Evolutionary conservation across 345 rosid species (phyloP), one percentile per base, ranked within the genome.

Genomic region (Citrus trifoliata): DNA sequence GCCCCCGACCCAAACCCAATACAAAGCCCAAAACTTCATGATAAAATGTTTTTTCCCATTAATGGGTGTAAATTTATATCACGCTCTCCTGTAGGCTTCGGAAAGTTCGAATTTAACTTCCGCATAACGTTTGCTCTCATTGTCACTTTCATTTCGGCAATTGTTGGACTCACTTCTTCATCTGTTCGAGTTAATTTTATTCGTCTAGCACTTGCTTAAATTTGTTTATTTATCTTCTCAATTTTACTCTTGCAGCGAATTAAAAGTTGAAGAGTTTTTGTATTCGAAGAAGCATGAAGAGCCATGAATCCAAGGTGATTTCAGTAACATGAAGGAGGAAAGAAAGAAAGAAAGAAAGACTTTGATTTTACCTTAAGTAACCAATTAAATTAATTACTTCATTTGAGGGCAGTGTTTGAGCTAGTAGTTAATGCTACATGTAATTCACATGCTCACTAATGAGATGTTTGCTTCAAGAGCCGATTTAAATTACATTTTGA

Each of bases 271-370:
- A 35, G 14, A 14, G 12, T 40, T 67, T 65, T 13, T 7, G 21
- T 55, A 5, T 42, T 42, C 9, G 21, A 82, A 67, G 78, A 65
- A 74, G 75, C 83, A 82, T 85, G 85, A 85, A 85, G 76, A 78
- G 83, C 78, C 82, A 82, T 68, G 88, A 85, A 71, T 7, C 83
- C 13, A 82, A 82, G 88, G 85, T 85, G 59, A 32, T 59, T 70
- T 10, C 65, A 58, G 55, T 74, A 66, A 2, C 40, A 30, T 19
- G 40, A 59, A 9, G 53, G 40, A 5, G 21, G 7, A 53, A 53
- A 18, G 22, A 53, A 53, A 30, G 32, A 30, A 53, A 30, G 32
- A 30, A 30, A 46, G 51, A 46, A 46, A 46, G 51, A 13, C 51
- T n/a, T 64, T 12, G 2, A 28, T 6, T 67, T 48, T 10, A 27